These are phyloP conservation scores for Nicotiana tabacum DNA, from an alignment of 257 asterid species.

Conservation along the genomic window DNA sequence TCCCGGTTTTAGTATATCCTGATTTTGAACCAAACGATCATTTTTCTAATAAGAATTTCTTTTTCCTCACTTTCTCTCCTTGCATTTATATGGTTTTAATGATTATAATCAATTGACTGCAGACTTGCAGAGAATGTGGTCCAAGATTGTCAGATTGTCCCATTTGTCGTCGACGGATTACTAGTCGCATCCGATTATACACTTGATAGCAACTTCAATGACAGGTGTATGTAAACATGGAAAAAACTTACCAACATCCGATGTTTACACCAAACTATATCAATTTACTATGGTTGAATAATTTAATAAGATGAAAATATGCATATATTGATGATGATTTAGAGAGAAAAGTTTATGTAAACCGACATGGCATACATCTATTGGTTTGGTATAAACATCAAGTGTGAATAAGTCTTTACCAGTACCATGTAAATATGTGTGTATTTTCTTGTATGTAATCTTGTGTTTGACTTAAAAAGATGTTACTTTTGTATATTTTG, in stretches of 20 bases:
- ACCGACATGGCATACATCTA: accelerated
- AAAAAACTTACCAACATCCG: too few species aligned
- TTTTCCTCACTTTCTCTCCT: not conserved
- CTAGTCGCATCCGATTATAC: conserved; percentile 59
- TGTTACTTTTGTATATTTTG: not conserved
- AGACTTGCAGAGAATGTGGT: conserved; percentile 79
- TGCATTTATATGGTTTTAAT: not conserved
- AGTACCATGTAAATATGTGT: too few species aligned
- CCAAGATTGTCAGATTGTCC: conserved; percentile 62
- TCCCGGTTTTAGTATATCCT: too few species aligned
- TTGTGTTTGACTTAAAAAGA: not conserved
- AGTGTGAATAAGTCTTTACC: too few species aligned
- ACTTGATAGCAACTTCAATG: conserved; percentile 23
- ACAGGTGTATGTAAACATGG: not conserved
- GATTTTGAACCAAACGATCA: too few species aligned
- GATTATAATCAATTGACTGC: conserved; percentile 23
- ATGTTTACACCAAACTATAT: too few species aligned
- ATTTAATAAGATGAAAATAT: too few species aligned
- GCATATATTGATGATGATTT: too few species aligned
- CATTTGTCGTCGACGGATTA: conserved; percentile 62
- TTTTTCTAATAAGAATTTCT: not conserved
- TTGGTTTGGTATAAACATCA: too few species aligned
- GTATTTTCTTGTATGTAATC: not conserved
- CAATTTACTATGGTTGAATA: too few species aligned
- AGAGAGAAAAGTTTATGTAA: too few species aligned